Evolutionary conservation across 1,284 basidiomycete species (phyloP).

Genomic region (Boletus holoroseus): DNA sequence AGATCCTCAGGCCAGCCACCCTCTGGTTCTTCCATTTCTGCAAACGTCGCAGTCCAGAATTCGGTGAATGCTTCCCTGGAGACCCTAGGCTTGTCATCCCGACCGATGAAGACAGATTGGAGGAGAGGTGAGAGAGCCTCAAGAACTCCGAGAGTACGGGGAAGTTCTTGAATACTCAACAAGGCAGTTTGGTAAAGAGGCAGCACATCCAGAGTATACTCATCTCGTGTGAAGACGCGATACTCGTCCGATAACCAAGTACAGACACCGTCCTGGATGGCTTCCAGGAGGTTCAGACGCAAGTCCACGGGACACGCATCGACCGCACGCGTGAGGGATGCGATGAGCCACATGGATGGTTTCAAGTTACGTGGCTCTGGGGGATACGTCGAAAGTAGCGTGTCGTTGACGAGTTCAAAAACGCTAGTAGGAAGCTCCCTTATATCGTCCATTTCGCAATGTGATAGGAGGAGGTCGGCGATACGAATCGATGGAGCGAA

Average conservation of each 20-base stretch:
- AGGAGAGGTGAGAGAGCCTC: slow-evolving; percentile 44
- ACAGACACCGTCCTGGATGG: slow-evolving; percentile 49
- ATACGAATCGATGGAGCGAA: slow-evolving; percentile 45
- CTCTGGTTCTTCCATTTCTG: slow-evolving; percentile 36
- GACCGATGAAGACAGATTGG: slow-evolving; percentile 49
- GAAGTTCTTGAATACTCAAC: slow-evolving; percentile 44
- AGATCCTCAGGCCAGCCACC: slow-evolving; percentile 49
- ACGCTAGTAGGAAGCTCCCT: slow-evolving; percentile 45
- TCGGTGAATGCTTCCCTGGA: slow-evolving; percentile 47
- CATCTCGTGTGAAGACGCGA: slow-evolving; percentile 43
- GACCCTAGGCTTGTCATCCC: slow-evolving; percentile 39
- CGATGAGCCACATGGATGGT: slow-evolving; percentile 55
- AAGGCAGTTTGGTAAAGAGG: slow-evolving; percentile 56
- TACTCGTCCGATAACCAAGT: slow-evolving; percentile 61
- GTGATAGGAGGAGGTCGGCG: slow-evolving; percentile 54
- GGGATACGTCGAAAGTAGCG: slow-evolving; percentile 59
- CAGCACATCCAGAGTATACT: slow-evolving; percentile 56
- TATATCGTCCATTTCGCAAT: slow-evolving; percentile 46
- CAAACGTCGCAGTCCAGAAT: slow-evolving; percentile 52
- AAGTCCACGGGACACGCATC: slow-evolving; percentile 50
- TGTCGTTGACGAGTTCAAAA: slow-evolving; percentile 54
- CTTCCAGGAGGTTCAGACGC: slow-evolving; percentile 41
- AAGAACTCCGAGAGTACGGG: slow-evolving; percentile 37
- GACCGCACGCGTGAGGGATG: slow-evolving; percentile 48
- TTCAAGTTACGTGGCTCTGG: slow-evolving; percentile 51